Base-by-base conservation (phyloP, 805 yeast genomes). In the Blastobotrys terrestris region DNA sequence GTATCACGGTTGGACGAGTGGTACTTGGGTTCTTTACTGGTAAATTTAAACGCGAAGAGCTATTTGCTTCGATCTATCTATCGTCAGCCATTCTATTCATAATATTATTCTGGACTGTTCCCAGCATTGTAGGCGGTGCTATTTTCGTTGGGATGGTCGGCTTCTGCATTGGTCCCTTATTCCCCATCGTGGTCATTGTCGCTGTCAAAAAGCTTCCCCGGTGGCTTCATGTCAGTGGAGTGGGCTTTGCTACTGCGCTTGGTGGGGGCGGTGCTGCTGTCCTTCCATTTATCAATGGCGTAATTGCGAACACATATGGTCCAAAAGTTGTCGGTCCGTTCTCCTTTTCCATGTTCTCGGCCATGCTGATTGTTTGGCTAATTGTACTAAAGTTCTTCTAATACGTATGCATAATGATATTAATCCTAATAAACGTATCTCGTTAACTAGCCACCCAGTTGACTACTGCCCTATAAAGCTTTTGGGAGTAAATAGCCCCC, bases 211-310 rank as follows among this genome's bases (percentile, higher is more conserved):
- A 81, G 2, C 65, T 88, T 44, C 95, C 95, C 0, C 67, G 69
- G 22, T 74, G 73, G 42, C 69, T 77, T 50, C 85, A 85, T 50
- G 78, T 85, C 7, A 68, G 80, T 15, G 91, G 89, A 1, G 76
- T 88, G 5, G 91, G 95, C 0, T 73, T 85, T 50, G 79, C 85
- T 16, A 81, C 90, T 52, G 90, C 94, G 0, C 64, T 87, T 55
- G 95, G 95, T 3, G 92, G 94, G 2, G 80, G 83, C 14, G 96
- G 95, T 1, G 87, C 85, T 14, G 92, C 95, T 0, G 74, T 80
- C 0, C 57, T 87, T 4, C 94, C 95, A 0, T 84, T 81, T 56
- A 50, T 80, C 1, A 74, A 83, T 39, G 95, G 95, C 4, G 63
- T 65, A 20, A 57, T 75, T 3, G 64, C 76, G 39, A 69, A 71